Percentiles rank a stretch among this genome's conserved stretches.
These are phyloP conservation scores for Mucor mucedo DNA, from an alignment of 371 early-diverging fungal species.

Conservation along the genomic window DNA sequence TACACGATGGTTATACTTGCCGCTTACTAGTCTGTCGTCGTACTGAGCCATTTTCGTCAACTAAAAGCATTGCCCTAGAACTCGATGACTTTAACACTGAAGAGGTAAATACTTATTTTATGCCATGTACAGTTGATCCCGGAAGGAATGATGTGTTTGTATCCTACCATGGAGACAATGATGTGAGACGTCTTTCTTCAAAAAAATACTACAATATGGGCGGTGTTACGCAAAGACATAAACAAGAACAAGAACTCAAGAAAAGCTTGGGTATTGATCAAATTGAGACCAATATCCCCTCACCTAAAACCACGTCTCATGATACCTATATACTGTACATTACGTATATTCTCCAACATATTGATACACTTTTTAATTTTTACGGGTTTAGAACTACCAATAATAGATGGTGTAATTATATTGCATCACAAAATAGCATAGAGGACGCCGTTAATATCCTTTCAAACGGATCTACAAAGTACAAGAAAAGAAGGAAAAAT, in stretches of 20 bases:
- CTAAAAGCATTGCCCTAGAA: not conserved
- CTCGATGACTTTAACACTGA: constrained; percentile 2
- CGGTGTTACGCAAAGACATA: not conserved
- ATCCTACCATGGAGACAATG: not conserved
- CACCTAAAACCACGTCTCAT: not conserved
- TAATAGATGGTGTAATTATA: not conserved
- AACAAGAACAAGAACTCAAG: not conserved
- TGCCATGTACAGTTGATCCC: constrained; percentile 11
- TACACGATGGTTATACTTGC: constrained; percentile 5
- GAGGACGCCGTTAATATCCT: not conserved
- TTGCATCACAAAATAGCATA: not conserved
- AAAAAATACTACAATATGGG: not conserved
- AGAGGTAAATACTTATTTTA: constrained; percentile 9
- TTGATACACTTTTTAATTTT: not conserved
- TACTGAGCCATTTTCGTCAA: no score
- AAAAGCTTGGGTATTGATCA: not conserved
- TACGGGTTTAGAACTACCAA: not conserved
- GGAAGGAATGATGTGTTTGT: constrained; percentile 1
- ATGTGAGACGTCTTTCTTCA: not conserved
- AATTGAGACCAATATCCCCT: not conserved
- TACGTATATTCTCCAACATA: not conserved
- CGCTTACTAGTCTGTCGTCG: not conserved
- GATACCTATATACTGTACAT: not conserved
- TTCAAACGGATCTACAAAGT: not conserved
- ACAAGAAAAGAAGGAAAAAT: not conserved